A percentile compares a stretch with the other conserved stretches of the same genome.
Evolutionary conservation across 305 asterid genomes (phyloP).

Genomic region (Fraxinus nigra): DNA sequence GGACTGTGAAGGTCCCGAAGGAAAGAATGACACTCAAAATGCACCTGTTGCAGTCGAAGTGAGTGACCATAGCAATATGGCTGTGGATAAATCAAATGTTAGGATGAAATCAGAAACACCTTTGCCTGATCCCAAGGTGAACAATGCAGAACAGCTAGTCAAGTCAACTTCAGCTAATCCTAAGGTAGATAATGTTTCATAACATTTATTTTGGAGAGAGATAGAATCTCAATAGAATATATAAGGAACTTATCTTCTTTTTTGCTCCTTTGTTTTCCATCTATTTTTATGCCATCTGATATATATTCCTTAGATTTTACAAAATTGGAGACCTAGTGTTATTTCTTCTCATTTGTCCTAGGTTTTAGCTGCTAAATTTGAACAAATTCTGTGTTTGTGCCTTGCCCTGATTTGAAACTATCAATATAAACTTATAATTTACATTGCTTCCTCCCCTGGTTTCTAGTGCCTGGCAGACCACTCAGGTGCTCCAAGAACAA

Average conservation of each 20-base stretch:
- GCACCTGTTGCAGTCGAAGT: slow-evolving; percentile 24
- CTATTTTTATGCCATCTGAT: neutral
- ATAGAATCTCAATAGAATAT: neutral
- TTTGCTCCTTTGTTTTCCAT: neutral
- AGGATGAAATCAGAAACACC: slow-evolving; percentile 29
- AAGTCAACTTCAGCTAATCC: slow-evolving; percentile 35
- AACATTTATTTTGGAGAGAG: neutral
- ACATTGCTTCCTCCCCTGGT: neutral
- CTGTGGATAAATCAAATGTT: slow-evolving; percentile 28
- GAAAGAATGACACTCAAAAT: slow-evolving; percentile 29
- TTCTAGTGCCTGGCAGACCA: neutral
- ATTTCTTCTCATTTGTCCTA: slow-evolving; percentile 7
- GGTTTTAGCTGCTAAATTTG: neutral
- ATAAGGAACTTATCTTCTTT: neutral
- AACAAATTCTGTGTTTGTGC: neutral
- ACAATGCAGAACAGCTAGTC: slow-evolving; percentile 19
- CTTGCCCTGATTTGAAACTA: neutral
- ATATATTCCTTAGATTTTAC: neutral
- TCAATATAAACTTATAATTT: neutral
- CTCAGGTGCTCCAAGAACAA: neutral
- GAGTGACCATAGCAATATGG: slow-evolving; percentile 24
- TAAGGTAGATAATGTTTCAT: slow-evolving; percentile 35
- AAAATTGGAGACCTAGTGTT: neutral
- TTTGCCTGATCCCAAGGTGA: slow-evolving; percentile 16
- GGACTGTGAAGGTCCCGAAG: slow-evolving; percentile 29